Evolutionary conservation across 2,329 filamentous ascomycete species (phyloP).

Genomic region (Macroventuria anomochaeta): DNA sequence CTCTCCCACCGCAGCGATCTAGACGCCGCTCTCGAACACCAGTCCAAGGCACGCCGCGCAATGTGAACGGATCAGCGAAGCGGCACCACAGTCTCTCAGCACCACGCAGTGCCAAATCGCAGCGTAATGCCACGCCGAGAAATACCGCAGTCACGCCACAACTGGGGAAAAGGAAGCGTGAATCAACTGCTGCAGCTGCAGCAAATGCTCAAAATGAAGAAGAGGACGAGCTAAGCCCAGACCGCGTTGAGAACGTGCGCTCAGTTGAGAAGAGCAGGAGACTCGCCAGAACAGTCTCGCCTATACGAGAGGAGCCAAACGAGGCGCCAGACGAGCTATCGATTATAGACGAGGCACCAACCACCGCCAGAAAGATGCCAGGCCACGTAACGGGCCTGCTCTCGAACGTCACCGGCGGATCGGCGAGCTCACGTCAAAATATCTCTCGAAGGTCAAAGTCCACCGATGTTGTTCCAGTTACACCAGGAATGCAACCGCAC

Average conservation of each 20-base stretch:
- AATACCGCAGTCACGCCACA: conserved; percentile 35
- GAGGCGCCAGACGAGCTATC: conserved; percentile 40
- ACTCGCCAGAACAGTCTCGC: conserved; percentile 31
- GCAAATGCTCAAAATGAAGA: conserved; percentile 28
- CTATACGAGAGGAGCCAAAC: conserved; percentile 34
- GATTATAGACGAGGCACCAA: conserved; percentile 27
- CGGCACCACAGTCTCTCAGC: conserved; percentile 41
- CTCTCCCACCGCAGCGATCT: conserved; percentile 33
- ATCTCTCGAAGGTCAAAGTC: conserved; percentile 28
- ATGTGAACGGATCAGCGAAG: conserved; percentile 30
- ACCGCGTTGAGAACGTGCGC: conserved; percentile 31
- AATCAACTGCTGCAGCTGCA: conserved; percentile 22
- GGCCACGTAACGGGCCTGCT: conserved; percentile 10
- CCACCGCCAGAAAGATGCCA: conserved; percentile 23
- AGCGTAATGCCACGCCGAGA: conserved; percentile 25
- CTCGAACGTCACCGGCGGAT: conserved; percentile 20
- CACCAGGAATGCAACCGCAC: conserved; percentile 30
- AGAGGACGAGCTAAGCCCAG: conserved; percentile 45
- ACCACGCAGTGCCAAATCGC: conserved; percentile 30
- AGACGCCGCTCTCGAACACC: conserved; percentile 39
- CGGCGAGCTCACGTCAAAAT: conserved; percentile 21
- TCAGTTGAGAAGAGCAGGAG: conserved; percentile 40
- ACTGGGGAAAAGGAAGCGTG: conserved; percentile 46
- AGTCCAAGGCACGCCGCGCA: conserved; percentile 27
- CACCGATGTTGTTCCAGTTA: conserved; percentile 31